Conservation (phyloP, 2,329 filamentous ascomycete species). For the Ceratocystis smalleyi region DNA sequence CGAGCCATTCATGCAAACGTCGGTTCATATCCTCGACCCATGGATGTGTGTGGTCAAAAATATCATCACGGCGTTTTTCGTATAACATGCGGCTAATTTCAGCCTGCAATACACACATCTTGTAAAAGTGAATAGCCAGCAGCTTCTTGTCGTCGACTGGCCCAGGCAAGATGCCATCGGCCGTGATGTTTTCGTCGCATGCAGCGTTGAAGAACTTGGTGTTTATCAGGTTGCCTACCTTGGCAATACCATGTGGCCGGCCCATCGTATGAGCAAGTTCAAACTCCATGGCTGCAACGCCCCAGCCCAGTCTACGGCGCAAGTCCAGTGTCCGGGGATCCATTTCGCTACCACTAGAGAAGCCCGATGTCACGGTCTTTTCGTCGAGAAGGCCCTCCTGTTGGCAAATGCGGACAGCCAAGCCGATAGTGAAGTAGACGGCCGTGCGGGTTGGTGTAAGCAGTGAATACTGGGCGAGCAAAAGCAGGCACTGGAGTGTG, state of each 20-base stretch:
- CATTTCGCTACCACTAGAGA: constrained; percentile 37
- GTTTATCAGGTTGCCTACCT: constrained; percentile 65
- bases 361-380: constrained; percentile 59
- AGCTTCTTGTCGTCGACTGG: constrained; percentile 68
- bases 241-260: constrained; percentile 71
- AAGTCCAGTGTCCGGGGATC: constrained; percentile 73
- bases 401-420: constrained; percentile 76
- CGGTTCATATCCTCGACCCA: constrained; percentile 73
- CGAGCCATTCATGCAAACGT: constrained; percentile 66
- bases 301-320: constrained; percentile 78
- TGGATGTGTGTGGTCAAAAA: constrained; percentile 63
- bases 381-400: constrained; percentile 79
- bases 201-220: constrained; percentile 72
- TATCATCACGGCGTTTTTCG: constrained; percentile 62
- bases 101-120: constrained; percentile 73
- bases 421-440: constrained; percentile 81
- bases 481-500: constrained; percentile 73
- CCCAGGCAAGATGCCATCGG: constrained; percentile 55
- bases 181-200: constrained; percentile 69
- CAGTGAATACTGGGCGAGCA: constrained; percentile 84
- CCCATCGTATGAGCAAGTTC: constrained; percentile 79
- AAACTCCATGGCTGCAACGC: constrained; percentile 73
- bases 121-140: constrained; percentile 83
- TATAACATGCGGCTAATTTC: constrained; percentile 80
- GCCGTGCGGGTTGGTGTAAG: constrained; percentile 83